phyloP scores from a whole-genome alignment of 2,329 filamentous ascomycete genomes.

The Colletotrichum australisinense region DNA sequence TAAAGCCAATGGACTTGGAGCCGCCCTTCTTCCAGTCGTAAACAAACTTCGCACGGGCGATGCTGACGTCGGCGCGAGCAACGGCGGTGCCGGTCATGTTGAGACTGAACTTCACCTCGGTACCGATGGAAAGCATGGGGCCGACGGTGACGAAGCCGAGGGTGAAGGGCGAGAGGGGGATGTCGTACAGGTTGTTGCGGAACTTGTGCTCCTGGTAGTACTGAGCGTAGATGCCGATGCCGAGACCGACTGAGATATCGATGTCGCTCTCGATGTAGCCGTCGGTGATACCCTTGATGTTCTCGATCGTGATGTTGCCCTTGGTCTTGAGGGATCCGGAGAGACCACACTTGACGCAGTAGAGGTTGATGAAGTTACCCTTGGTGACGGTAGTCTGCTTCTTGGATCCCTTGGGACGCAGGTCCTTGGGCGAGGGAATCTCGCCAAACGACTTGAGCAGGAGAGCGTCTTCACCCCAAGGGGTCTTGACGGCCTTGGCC shows the following conservation, averaged over 20 bases:
- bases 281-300: background rate
- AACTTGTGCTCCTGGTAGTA: background rate
- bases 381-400: background rate
- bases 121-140: background rate
- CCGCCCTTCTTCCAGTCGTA: background rate
- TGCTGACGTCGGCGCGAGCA: background rate
- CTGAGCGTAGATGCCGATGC: conserved; percentile 2
- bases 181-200: background rate
- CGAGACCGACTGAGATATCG: background rate
- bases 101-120: background rate
- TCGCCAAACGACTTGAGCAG: background rate
- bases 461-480: background rate
- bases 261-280: background rate
- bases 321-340: background rate
- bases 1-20: background rate
- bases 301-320: background rate
- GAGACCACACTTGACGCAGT: conserved; percentile 3
- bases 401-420: background rate
- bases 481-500: background rate
- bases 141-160: conserved; percentile 2
- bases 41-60: background rate
- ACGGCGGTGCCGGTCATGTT: background rate
- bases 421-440: background rate
- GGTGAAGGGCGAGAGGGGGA: conserved; percentile 7
- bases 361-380: conserved; percentile 5